Evolutionary conservation across 352 stramenopile genomes (phyloP).

Genomic region (Pythium rishiriense): DNA sequence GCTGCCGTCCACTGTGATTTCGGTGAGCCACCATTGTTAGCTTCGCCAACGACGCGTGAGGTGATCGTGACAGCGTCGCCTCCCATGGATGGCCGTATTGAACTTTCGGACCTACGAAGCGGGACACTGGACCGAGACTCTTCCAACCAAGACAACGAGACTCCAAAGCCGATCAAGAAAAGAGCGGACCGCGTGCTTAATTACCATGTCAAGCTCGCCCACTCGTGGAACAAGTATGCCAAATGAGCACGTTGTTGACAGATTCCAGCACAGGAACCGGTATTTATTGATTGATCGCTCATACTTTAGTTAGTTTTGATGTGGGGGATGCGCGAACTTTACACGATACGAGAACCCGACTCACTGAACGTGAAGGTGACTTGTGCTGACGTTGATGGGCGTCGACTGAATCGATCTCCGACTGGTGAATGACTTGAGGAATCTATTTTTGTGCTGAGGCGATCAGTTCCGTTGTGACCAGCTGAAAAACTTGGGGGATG

Average conservation of each 20-base stretch:
- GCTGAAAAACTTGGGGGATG: background rate
- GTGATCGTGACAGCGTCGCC: conserved; percentile 17
- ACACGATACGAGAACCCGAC: background rate
- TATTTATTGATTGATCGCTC: conserved; percentile 9
- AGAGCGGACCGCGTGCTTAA: conserved; percentile 37
- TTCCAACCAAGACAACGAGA: conserved; percentile 22
- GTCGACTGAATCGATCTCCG: too few relatives aligned
- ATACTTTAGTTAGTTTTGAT: conserved; percentile 5
- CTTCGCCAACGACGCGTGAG: background rate
- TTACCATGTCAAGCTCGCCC: conserved; percentile 66
- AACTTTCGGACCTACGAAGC: conserved; percentile 26
- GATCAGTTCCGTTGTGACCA: conserved; percentile 17
- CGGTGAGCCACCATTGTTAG: background rate
- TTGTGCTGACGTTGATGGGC: background rate
- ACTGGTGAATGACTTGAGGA: background rate
- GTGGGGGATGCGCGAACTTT: conserved; percentile 4
- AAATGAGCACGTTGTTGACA: conserved; percentile 27
- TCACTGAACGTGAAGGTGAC: conserved; percentile 13
- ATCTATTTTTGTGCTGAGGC: background rate
- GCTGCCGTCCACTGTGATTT: conserved; percentile 48
- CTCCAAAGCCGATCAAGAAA: conserved; percentile 13
- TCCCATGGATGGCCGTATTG: conserved; percentile 16
- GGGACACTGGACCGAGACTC: background rate
- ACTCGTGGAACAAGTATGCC: conserved; percentile 41
- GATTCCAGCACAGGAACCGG: conserved; percentile 5